Base-by-base conservation (phyloP, 768 basidiomycete species). In the Nidularia pulvinata region DNA sequence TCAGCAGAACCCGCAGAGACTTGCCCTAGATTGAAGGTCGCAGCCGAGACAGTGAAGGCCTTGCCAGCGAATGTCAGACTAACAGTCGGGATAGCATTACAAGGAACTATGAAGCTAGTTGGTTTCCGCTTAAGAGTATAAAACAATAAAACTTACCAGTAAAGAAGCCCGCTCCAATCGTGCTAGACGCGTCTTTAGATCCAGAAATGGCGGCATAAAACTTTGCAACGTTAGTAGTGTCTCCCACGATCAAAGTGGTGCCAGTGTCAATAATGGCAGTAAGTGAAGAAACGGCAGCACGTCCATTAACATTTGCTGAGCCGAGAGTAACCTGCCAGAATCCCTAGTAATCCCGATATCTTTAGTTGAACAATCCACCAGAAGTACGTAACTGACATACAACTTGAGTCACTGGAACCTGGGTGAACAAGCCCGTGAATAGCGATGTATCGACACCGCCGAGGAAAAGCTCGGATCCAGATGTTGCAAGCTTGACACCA, bases 381-480 rank as follows among this genome's bases (percentile, higher is more conserved):
- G 32, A 30, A 19, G n/a, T 9, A 39, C 10, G 37, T 19, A 19
- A 39, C n/a, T 19, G 14, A 32, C 49, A 6, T 42, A 69, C 71
- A 65, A 65, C 56, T 53, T 65, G 55, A 6, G 65, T 62, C 32
- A 74, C 69, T n/a, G 65, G 65, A 7, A 59, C 61, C 32, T 74
- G 76, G 11, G 74, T 74, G 59, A 83, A 65, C 3, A 61, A 59
- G 9, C 77, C 79, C 13, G 74, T 75, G 65, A 79, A 85, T 54
- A 76, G 63, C 9, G 60, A 56, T 4, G 58, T 58, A 63, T 88
- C 74, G 4, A 73, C 71, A 33, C 83, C 85, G 32, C 85, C 85
- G 47, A 88, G 62, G 55, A 73, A 78, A 11, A 88, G 73, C 62
- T 83, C 80, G n/a, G 79, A 74, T 22, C 69, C 73, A 9, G 65